phyloP scores from a whole-genome alignment of 148 eudicot species.

The Arbutus unedo region DNA sequence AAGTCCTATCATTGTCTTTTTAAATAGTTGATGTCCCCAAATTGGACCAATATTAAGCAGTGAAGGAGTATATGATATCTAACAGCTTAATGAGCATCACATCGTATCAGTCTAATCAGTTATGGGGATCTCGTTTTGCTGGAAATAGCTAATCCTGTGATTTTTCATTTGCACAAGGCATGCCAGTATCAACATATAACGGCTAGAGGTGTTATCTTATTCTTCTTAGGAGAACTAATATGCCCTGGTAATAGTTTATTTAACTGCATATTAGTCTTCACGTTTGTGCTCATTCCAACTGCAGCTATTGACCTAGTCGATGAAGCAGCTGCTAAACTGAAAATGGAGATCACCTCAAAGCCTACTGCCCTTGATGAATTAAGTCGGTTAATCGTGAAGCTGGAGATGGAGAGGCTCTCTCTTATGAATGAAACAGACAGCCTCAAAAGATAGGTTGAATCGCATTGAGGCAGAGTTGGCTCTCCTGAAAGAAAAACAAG shows the following conservation, averaged over 20 bases:
- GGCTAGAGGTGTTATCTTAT: neutral
- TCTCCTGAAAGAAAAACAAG: conserved; percentile 68
- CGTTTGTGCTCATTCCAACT: conserved; percentile 10
- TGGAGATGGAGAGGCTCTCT: conserved; percentile 95
- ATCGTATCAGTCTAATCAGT: neutral
- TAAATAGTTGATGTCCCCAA: neutral
- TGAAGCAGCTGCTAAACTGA: conserved; percentile 96
- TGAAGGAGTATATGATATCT: conserved; percentile 36
- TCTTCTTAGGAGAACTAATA: neutral
- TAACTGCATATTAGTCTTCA: neutral
- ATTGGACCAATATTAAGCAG: neutral
- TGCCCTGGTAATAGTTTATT: no score
- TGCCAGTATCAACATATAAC: neutral
- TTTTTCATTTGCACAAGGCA: neutral
- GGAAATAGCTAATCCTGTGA: neutral
- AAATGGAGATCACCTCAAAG: conserved; percentile 97
- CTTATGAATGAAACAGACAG: conserved; percentile 88
- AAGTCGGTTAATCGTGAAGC: conserved; percentile 73
- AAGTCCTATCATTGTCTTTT: neutral
- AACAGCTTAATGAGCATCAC: neutral
- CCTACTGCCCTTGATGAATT: conserved; percentile 96
- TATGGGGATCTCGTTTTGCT: neutral
- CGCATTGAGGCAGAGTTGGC: conserved; percentile 80
- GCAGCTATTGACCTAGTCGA: conserved; percentile 73
- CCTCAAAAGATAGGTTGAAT: conserved; percentile 79